Conservation (phyloP, 1,139 yeast species). For the Candida tetrigidarum region DNA sequence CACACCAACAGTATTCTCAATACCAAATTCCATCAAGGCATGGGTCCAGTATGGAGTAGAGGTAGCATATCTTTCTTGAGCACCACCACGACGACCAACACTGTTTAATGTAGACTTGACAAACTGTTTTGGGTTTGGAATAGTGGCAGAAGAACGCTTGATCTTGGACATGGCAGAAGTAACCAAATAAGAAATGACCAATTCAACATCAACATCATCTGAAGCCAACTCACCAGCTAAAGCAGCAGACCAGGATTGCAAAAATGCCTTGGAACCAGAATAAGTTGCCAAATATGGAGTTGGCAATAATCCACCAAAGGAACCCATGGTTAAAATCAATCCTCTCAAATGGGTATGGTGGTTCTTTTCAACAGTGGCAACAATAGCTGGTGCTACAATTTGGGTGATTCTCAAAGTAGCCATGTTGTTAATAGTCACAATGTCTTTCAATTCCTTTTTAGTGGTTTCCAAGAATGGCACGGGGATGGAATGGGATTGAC, state of each 20-base stretch:
- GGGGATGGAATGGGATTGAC: slow-evolving; percentile 93
- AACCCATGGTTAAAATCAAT: slow-evolving; percentile 91
- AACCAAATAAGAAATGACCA: slow-evolving; percentile 87
- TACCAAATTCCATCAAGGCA: slow-evolving; percentile 87
- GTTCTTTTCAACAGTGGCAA: slow-evolving; percentile 48
- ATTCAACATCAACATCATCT: slow-evolving; percentile 79
- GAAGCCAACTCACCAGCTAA: slow-evolving; percentile 82
- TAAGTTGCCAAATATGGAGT: slow-evolving; percentile 92
- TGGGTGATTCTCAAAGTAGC: slow-evolving; percentile 88
- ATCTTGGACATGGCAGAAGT: slow-evolving; percentile 97
- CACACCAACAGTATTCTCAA: slow-evolving; percentile 81
- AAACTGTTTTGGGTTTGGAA: slow-evolving; percentile 83
- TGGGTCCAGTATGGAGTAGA: slow-evolving; percentile 94
- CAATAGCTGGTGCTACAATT: slow-evolving; percentile 68
- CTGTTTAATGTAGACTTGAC: slow-evolving; percentile 68
- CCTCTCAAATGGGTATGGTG: slow-evolving; percentile 52
- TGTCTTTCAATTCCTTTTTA: slow-evolving; percentile 71
- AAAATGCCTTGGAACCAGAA: slow-evolving; percentile 95
- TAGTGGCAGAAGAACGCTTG: slow-evolving; percentile 69
- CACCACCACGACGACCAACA: slow-evolving; percentile 88
- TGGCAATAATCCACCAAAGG: slow-evolving; percentile 93
- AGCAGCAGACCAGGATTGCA: slow-evolving; percentile 91
- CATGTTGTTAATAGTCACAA: slow-evolving; percentile 82
- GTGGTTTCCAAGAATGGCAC: slow-evolving; percentile 88
- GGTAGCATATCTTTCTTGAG: slow-evolving; percentile 89